A percentile compares a stretch with the other conserved stretches of the same genome.
These are phyloP conservation scores for Bullera alba DNA, from an alignment of 768 basidiomycete species.

Conservation along the genomic window DNA sequence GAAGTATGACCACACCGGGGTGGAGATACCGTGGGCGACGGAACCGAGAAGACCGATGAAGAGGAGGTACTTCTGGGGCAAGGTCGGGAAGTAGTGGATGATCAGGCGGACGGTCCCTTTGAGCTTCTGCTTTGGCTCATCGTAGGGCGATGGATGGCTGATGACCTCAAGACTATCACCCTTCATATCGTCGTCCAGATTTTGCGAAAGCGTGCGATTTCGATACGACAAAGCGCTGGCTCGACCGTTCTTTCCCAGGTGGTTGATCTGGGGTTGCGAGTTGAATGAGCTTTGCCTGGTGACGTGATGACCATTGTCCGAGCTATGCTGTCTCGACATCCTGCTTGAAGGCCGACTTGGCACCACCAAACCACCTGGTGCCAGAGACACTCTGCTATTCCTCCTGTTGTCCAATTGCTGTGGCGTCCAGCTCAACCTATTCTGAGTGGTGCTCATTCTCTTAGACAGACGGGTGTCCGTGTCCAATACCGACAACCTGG, in stretches of 20 bases:
- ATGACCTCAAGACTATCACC: conserved; percentile 2
- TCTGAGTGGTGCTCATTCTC: conserved; percentile 18
- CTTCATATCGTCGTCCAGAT: conserved; percentile 28
- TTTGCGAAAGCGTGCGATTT: conserved; percentile 5
- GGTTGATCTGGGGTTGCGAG: not conserved
- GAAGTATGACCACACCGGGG: conserved; percentile 85
- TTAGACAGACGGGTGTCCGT: not conserved
- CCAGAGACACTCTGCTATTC: conserved; percentile 9
- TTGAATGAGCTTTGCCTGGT: not conserved
- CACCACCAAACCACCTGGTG: not conserved
- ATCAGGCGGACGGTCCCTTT: conserved; percentile 25
- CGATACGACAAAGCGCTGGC: not conserved
- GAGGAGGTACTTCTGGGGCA: conserved; percentile 68
- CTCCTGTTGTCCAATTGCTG: conserved; percentile 8
- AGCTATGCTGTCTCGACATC: not conserved
- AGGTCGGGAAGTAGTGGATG: conserved; percentile 55
- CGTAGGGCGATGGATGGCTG: not conserved
- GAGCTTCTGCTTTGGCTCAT: not conserved
- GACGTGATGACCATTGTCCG: too few relatives aligned
- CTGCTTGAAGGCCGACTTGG: not conserved
- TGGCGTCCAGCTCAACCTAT: conserved; percentile 23
- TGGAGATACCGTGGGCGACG: conserved; percentile 70
- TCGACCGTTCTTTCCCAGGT: not conserved
- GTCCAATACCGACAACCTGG: not conserved
- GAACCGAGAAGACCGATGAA: conserved; percentile 64